Percentiles rank a stretch among this genome's conserved stretches.
Conservation (phyloP, 495 filamentous ascomycete species). For the Aspergillus incahuasiensis region DNA sequence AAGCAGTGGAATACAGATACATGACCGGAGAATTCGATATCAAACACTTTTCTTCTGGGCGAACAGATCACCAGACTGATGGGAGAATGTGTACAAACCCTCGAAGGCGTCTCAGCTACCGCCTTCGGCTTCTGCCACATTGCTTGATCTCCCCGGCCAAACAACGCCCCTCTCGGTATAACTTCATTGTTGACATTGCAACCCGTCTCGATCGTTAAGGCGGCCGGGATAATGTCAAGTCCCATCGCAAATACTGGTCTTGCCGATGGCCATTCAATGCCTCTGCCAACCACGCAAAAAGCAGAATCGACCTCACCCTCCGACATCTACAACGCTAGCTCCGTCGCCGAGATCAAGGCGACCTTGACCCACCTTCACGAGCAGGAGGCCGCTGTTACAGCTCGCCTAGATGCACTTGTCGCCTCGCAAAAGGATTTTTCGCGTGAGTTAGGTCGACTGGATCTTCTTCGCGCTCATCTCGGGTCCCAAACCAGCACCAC, state of each 20-base stretch:
- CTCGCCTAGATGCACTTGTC: slow-evolving; percentile 68
- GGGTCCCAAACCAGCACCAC: slow-evolving; percentile 84
- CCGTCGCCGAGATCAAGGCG: slow-evolving; percentile 71
- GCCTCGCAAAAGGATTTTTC: slow-evolving; percentile 77
- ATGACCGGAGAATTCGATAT: background rate
- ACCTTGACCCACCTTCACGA: slow-evolving; percentile 67
- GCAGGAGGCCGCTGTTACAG: slow-evolving; percentile 70
- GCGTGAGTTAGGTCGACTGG: slow-evolving; percentile 79
- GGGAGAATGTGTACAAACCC: too few relatives aligned
- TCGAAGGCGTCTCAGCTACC: slow-evolving; percentile 29
- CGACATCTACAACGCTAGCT: slow-evolving; percentile 64
- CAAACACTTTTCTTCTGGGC: background rate
- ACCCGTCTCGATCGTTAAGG: background rate
- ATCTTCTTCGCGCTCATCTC: slow-evolving; percentile 81
- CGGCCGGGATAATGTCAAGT: slow-evolving; percentile 21
- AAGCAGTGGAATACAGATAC: too few relatives aligned
- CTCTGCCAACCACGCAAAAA: slow-evolving; percentile 11
- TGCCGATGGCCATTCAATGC: slow-evolving; percentile 27
- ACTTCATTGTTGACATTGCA: background rate
- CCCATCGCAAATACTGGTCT: slow-evolving; percentile 15
- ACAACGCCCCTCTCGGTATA: background rate
- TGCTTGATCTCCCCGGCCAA: background rate
- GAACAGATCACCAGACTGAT: too few relatives aligned
- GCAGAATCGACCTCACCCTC: slow-evolving; percentile 13
- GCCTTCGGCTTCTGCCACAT: slow-evolving; percentile 20